These are phyloP conservation scores for Pestalotiopsis sp. DNA, from an alignment of 2,329 filamentous ascomycete species.

Conservation along the genomic window DNA sequence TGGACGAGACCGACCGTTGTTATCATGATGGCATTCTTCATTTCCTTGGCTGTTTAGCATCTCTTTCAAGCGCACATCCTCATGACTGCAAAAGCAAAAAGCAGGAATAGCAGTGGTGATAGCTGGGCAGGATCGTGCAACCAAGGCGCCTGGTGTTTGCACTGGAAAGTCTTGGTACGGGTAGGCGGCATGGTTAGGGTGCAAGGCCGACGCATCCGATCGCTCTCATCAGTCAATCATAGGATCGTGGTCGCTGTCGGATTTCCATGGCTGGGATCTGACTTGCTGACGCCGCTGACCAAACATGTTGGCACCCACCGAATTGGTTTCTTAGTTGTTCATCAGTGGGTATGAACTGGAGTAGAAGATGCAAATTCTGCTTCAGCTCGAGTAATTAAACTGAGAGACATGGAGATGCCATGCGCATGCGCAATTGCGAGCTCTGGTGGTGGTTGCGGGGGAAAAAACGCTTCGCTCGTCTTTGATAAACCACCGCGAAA, in stretches of 20 bases:
- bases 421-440: background rate
- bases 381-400: background rate
- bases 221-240: background rate
- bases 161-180: slow-evolving; percentile 1
- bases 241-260: background rate
- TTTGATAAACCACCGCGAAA: no score
- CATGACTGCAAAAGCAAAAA: no score
- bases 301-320: background rate
- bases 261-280: background rate
- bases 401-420: background rate
- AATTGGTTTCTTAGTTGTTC: background rate
- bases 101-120: background rate
- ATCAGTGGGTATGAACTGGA: background rate
- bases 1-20: background rate
- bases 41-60: background rate
- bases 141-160: background rate
- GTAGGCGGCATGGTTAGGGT: background rate
- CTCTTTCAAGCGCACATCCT: background rate
- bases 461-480: no score
- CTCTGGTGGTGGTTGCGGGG: no score
- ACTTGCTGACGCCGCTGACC: background rate
- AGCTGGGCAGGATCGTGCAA: background rate
- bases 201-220: background rate
- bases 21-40: background rate
- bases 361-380: background rate